Percentiles rank a stretch among this genome's conserved stretches.
Conservation (phyloP, 2,329 filamentous ascomycete species). For the Ophiocordyceps camponoti-saundersi region DNA sequence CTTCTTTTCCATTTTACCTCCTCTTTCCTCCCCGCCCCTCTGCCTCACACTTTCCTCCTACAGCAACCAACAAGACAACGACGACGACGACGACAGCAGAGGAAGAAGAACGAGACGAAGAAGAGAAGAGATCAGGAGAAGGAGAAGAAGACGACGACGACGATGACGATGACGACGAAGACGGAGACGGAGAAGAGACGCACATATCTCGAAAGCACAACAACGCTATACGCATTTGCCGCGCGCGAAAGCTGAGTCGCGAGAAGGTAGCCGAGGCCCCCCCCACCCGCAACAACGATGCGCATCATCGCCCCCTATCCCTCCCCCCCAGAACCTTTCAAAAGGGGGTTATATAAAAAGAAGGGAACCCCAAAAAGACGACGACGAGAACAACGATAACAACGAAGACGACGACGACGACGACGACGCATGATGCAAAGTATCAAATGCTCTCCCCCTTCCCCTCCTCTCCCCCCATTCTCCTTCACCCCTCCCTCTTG, state of each 20-base stretch:
- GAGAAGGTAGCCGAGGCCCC: constrained; percentile 26
- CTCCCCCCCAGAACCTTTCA: too few relatives aligned
- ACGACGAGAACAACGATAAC: not conserved
- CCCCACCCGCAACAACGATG: constrained; percentile 29
- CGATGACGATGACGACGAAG: not conserved
- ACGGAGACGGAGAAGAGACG: not conserved
- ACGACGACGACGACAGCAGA: not conserved
- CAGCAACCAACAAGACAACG: too few relatives aligned
- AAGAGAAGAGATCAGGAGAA: too few relatives aligned
- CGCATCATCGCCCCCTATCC: constrained; percentile 21
- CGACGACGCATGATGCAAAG: not conserved
- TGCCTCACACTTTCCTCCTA: too few relatives aligned
- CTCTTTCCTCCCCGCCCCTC: too few relatives aligned
- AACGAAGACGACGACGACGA: not conserved
- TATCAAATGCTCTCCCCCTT: too few relatives aligned
- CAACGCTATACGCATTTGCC: constrained; percentile 44
- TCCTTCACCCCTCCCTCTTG: not conserved
- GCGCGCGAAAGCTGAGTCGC: constrained; percentile 38
- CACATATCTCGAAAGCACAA: constrained; percentile 48
- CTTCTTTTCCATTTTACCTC: constrained; percentile 1
- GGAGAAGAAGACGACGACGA: not conserved
- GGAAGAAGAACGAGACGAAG: too few relatives aligned
- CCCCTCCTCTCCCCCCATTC: not conserved
- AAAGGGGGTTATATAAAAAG: not conserved
- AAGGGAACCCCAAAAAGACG: not conserved